A percentile compares a stretch with the other conserved stretches of the same genome.
Evolutionary conservation across 2,329 filamentous ascomycete genomes (phyloP).

Genomic region (Exophiala xenobiotica): DNA sequence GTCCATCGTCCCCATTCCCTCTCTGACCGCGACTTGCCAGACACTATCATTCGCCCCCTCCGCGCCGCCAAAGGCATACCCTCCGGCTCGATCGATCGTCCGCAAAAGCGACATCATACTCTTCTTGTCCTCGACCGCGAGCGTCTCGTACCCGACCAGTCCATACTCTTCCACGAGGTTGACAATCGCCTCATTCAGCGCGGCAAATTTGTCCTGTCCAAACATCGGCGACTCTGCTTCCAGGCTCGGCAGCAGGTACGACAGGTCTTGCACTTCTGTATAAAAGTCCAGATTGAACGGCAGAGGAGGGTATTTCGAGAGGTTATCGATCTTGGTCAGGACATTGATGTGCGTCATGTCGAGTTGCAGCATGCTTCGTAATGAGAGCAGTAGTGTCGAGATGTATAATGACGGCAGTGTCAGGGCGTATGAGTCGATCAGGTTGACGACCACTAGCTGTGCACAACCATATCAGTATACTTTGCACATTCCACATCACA

Average conservation of each 20-base stretch:
- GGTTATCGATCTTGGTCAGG: slow-evolving; percentile 95
- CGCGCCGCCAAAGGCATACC: slow-evolving; percentile 86
- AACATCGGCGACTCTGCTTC: slow-evolving; percentile 72
- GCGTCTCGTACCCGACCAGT: slow-evolving; percentile 85
- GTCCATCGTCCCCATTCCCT: slow-evolving; percentile 68
- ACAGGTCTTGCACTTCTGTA: slow-evolving; percentile 92
- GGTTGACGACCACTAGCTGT: slow-evolving; percentile 87
- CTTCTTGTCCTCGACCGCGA: slow-evolving; percentile 94
- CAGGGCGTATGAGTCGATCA: slow-evolving; percentile 90
- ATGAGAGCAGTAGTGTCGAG: slow-evolving; percentile 85
- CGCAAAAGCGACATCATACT: slow-evolving; percentile 92
- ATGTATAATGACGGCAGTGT: slow-evolving; percentile 93
- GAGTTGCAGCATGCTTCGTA: slow-evolving; percentile 97
- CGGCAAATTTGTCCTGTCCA: slow-evolving; percentile 65
- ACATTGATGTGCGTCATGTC: slow-evolving; percentile 95
- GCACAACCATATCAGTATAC: too few species aligned
- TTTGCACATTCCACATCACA: too few species aligned
- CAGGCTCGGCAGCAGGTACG: slow-evolving; percentile 77
- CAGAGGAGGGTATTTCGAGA: slow-evolving; percentile 77
- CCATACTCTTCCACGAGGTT: slow-evolving; percentile 86
- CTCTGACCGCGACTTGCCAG: slow-evolving; percentile 94
- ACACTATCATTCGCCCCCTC: slow-evolving; percentile 93
- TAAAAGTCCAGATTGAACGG: slow-evolving; percentile 97
- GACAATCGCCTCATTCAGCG: slow-evolving; percentile 82
- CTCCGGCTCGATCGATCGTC: slow-evolving; percentile 86